Evolutionary conservation across 176 grass and related monocot genomes (phyloP).

Genomic region (Lolium perenne): DNA sequence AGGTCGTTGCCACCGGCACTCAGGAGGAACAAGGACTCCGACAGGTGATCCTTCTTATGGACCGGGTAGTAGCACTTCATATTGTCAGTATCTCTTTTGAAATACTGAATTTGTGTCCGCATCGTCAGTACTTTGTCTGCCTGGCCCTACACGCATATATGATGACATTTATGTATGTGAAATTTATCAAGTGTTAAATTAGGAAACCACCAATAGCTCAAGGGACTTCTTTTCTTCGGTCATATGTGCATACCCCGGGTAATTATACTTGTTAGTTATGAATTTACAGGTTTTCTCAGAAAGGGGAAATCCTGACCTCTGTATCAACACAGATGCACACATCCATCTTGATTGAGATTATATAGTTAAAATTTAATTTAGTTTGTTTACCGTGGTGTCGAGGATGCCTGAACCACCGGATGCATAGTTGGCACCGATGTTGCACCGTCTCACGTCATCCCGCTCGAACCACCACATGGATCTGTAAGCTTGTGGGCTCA

Average conservation of each 20-base stretch:
- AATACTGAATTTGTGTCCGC: conserved; percentile 32
- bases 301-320: too few species aligned
- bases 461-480: neutral
- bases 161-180: neutral
- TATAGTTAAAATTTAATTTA: too few species aligned
- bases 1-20: conserved; percentile 61
- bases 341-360: too few species aligned
- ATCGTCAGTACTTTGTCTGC: neutral
- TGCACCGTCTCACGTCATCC: neutral
- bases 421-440: conserved; percentile 55
- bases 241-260: too few species aligned
- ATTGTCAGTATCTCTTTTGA: neutral
- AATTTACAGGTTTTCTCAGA: too few species aligned
- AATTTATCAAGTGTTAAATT: neutral
- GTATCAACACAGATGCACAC: too few species aligned
- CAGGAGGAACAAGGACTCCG: conserved; percentile 54
- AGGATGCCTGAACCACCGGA: conserved; percentile 67
- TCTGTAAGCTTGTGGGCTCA: neutral
- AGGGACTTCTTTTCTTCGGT: too few species aligned
- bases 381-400: conserved; percentile 52
- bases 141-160: neutral
- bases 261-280: too few species aligned
- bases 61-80: too few species aligned
- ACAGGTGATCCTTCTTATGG: conserved; percentile 26
- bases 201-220: too few species aligned